phyloP scores from a whole-genome alignment of 306 rosid genomes.

The Trifolium subterraneum region DNA sequence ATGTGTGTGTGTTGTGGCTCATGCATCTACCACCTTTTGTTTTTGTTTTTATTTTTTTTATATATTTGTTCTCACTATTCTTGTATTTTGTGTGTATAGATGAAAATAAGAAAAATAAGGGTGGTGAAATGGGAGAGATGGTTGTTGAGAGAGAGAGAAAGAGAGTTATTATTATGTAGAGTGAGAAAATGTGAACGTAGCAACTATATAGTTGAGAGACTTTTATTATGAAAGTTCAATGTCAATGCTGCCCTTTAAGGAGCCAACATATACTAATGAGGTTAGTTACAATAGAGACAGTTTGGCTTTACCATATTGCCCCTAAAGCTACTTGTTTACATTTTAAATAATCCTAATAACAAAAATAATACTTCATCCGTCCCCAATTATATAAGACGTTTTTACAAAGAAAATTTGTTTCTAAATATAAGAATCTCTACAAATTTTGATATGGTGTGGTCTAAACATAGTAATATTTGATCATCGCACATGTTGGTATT shows the following conservation, averaged over 20 bases:
- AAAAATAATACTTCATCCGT: too few species aligned
- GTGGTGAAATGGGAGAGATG: constrained; percentile 57
- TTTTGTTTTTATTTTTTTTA: constrained; percentile 37
- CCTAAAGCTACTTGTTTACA: background rate
- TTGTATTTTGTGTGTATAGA: constrained; percentile 37
- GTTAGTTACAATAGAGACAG: constrained; percentile 22
- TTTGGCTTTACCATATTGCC: constrained; percentile 45
- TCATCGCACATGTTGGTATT: too few species aligned
- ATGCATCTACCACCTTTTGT: constrained; percentile 96
- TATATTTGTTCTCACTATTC: background rate
- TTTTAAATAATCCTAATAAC: too few species aligned
- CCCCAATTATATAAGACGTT: too few species aligned
- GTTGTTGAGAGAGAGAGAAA: constrained; percentile 51
- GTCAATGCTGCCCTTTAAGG: constrained; percentile 58
- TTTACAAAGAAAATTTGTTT: too few species aligned
- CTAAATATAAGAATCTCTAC: too few species aligned
- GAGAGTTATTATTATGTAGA: constrained; percentile 3
- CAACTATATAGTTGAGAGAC: constrained; percentile 37
- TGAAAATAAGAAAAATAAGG: constrained; percentile 29
- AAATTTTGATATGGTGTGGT: too few species aligned
- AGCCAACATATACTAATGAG: constrained; percentile 29
- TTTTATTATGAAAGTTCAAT: constrained; percentile 38
- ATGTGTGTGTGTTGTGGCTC: constrained; percentile 64
- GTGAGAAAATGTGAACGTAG: constrained; percentile 44
- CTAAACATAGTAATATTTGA: too few species aligned